These are phyloP conservation scores for Akanthomyces uredinophilus DNA, from an alignment of 2,329 filamentous ascomycete species.

Conservation along the genomic window DNA sequence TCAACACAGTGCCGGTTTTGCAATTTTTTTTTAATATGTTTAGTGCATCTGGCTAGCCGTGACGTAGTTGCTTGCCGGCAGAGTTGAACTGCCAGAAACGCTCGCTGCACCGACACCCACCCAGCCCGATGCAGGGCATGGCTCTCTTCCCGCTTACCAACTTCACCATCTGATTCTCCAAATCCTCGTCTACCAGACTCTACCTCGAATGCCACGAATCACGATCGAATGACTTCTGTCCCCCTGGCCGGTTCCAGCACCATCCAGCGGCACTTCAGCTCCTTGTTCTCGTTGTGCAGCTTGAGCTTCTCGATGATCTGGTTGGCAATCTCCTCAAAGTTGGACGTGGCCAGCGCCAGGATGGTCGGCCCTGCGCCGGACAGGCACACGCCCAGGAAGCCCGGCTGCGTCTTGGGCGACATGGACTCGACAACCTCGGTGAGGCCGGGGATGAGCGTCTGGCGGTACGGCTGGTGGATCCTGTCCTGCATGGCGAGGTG, in stretches of 20 bases:
- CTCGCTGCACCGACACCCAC: not conserved
- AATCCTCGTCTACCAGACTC: too few species aligned
- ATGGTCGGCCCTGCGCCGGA: conserved; percentile 95
- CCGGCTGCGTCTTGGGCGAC: conserved; percentile 79
- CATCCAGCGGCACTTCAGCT: conserved; percentile 79
- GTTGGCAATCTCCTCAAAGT: conserved; percentile 82
- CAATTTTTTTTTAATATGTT: not conserved
- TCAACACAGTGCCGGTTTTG: not conserved
- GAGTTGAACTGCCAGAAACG: conserved; percentile 4
- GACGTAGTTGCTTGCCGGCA: not conserved
- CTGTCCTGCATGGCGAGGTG: conserved; percentile 99
- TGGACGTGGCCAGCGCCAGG: conserved; percentile 80
- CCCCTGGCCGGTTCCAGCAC: conserved; percentile 84
- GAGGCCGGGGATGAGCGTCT: conserved; percentile 84
- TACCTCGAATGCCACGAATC: not conserved
- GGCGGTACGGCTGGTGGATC: conserved; percentile 93
- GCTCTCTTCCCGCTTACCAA: not conserved
- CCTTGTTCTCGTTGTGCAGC: conserved; percentile 48
- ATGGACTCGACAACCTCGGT: conserved; percentile 87
- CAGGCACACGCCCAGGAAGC: conserved; percentile 87
- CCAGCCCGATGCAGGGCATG: not conserved
- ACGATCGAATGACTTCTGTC: conserved; percentile 40
- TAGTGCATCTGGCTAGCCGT: not conserved
- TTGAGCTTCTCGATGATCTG: conserved; percentile 72
- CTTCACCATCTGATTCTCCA: not conserved